These are phyloP conservation scores for Collybia nuda DNA, from an alignment of 768 basidiomycete genomes.

Conservation along the genomic window DNA sequence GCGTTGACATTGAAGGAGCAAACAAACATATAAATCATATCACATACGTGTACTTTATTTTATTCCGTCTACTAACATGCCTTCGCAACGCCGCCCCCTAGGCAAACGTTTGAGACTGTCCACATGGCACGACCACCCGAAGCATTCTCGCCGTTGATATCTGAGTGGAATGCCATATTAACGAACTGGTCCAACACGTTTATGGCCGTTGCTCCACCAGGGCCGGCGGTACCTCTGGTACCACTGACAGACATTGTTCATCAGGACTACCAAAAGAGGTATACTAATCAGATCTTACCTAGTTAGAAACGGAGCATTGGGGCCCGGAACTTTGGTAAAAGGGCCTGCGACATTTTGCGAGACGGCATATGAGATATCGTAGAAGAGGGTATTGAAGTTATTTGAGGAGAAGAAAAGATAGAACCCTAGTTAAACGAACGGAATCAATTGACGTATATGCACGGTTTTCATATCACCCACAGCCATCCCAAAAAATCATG, in stretches of 20 bases:
- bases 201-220: slow-evolving; percentile 15
- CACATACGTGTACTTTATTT: no score
- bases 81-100: not conserved
- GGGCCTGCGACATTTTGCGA: slow-evolving; percentile 24
- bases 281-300: not conserved
- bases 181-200: slow-evolving; percentile 10
- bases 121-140: slow-evolving; percentile 9
- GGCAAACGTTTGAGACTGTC: slow-evolving; percentile 5
- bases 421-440: slow-evolving; percentile 13
- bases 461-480: not conserved
- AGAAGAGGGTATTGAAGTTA: slow-evolving; percentile 21
- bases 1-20: no score
- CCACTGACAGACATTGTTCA: slow-evolving; percentile 9
- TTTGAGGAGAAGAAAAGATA: slow-evolving; percentile 28
- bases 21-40: no score
- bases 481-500: slow-evolving; percentile 14
- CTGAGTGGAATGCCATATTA: slow-evolving; percentile 8
- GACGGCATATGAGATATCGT: slow-evolving; percentile 29
- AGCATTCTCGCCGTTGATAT: slow-evolving; percentile 7
- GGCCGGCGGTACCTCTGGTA: slow-evolving; percentile 12
- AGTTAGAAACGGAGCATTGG: slow-evolving; percentile 17
- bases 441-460: not conserved
- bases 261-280: no score
- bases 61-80: not conserved
- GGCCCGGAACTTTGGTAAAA: slow-evolving; percentile 24